Evolutionary conservation across 352 stramenopile genomes (phyloP).

Genomic region (Globisporangium spinosum): DNA sequence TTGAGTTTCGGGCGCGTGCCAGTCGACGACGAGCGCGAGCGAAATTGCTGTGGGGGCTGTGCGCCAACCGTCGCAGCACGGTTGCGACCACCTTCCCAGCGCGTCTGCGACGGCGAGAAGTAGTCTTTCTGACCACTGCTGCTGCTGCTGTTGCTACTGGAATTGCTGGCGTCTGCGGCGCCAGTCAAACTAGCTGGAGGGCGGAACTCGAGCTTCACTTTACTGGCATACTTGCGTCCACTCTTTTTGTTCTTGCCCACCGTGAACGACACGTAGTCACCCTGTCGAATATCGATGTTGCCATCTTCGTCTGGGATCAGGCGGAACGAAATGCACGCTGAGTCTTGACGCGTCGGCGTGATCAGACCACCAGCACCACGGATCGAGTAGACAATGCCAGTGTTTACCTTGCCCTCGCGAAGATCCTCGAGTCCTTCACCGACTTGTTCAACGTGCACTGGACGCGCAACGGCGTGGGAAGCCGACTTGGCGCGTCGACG

Average conservation of each 20-base stretch:
- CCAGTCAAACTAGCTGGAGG: conserved; percentile 55
- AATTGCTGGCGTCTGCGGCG: conserved; percentile 17
- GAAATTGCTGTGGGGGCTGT: conserved; percentile 40
- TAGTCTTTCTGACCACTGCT: conserved; percentile 54
- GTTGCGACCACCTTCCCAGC: conserved; percentile 52
- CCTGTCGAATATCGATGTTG: conserved; percentile 79
- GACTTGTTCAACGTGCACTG: conserved; percentile 79
- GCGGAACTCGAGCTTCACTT: conserved; percentile 87
- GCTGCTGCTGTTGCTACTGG: conserved; percentile 16
- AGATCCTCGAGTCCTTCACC: conserved; percentile 80
- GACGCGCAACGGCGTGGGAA: conserved; percentile 54
- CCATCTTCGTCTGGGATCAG: conserved; percentile 87
- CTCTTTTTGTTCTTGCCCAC: conserved; percentile 91
- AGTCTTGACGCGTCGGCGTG: conserved; percentile 79
- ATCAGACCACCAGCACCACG: conserved; percentile 80
- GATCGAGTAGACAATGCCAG: conserved; percentile 84
- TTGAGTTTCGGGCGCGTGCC: conserved; percentile 58
- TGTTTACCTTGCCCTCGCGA: conserved; percentile 87
- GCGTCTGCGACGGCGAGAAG: conserved; percentile 44
- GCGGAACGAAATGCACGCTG: conserved; percentile 83
- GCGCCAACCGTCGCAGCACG: conserved; percentile 47
- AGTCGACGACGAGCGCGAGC: conserved; percentile 53
- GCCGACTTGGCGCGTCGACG: conserved; percentile 79
- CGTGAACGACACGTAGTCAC: conserved; percentile 87
- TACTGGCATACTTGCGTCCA: conserved; percentile 84